These are phyloP conservation scores for Entomophthora muscae DNA, from an alignment of 371 early-diverging fungal species.

Conservation along the genomic window DNA sequence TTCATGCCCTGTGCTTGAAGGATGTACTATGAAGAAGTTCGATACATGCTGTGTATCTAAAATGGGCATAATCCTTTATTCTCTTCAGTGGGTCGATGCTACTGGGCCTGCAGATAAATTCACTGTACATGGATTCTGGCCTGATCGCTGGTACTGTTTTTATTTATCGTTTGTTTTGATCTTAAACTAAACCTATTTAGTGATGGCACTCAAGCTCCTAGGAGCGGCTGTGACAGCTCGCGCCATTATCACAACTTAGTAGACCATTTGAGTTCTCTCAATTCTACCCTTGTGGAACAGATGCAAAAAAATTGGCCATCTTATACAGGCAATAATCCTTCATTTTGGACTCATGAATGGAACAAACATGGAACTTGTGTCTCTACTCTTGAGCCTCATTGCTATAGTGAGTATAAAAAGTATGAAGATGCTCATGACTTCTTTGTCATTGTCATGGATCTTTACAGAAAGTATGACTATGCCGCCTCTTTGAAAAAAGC, in stretches of 20 bases:
- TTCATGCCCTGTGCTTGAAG: background rate
- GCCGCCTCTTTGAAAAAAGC: constrained; percentile 27
- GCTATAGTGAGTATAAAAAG: constrained; percentile 22
- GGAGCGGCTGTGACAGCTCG: constrained; percentile 42
- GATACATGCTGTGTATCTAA: constrained; percentile 48
- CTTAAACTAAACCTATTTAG: too few species aligned
- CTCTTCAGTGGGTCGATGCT: constrained; percentile 27
- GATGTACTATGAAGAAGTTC: constrained; percentile 9
- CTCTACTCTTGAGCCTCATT: constrained; percentile 36
- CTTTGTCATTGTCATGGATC: constrained; percentile 26
- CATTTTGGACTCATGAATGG: constrained; percentile 48
- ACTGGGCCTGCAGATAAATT: constrained; percentile 28
- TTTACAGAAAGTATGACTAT: constrained; percentile 36
- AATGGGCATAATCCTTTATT: constrained; percentile 40
- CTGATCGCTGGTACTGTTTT: constrained; percentile 32
- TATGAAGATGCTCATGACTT: constrained; percentile 34
- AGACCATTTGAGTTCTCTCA: background rate
- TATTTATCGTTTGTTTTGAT: too few species aligned
- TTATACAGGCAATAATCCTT: constrained; percentile 30
- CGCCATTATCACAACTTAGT: constrained; percentile 20
- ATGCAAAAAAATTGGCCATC: constrained; percentile 59
- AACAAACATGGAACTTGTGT: constrained; percentile 68
- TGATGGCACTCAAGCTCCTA: constrained; percentile 32
- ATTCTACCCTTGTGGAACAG: constrained; percentile 20
- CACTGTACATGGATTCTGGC: constrained; percentile 71